Conservation (phyloP, 2,329 filamentous ascomycete genomes). For the Penicillium corylophilum region DNA sequence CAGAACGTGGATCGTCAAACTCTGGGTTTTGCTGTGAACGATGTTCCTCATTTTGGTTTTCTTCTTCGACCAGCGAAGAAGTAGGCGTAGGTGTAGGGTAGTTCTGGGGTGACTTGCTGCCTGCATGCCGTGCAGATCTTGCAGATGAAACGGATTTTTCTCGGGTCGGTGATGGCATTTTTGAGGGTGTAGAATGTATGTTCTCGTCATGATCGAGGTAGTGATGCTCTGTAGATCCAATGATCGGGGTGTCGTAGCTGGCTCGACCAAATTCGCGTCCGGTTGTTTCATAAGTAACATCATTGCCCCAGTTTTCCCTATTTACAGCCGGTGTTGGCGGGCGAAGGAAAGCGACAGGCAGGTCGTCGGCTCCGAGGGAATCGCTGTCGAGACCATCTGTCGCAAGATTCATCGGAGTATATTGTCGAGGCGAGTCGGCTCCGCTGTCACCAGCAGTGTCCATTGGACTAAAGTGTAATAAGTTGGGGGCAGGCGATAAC, state of each 20-base stretch:
- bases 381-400: slow-evolving; percentile 19
- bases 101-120: slow-evolving; percentile 34
- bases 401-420: slow-evolving; percentile 18
- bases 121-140: slow-evolving; percentile 34
- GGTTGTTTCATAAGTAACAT: slow-evolving; percentile 4
- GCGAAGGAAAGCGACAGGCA: slow-evolving; percentile 23
- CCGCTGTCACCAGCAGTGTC: slow-evolving; percentile 29
- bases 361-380: slow-evolving; percentile 23
- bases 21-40: slow-evolving; percentile 2
- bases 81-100: slow-evolving; percentile 42
- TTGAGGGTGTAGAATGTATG: slow-evolving; percentile 35
- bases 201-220: slow-evolving; percentile 28
- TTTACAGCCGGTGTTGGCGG: slow-evolving; percentile 14
- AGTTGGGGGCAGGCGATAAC: background rate
- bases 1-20: slow-evolving; percentile 11
- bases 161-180: slow-evolving; percentile 33
- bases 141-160: slow-evolving; percentile 28
- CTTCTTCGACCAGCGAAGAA: slow-evolving; percentile 40
- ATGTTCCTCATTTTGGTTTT: slow-evolving; percentile 21
- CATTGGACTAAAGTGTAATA: slow-evolving; percentile 21
- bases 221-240: slow-evolving; percentile 29
- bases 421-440: slow-evolving; percentile 17
- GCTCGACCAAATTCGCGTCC: slow-evolving; percentile 19
- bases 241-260: slow-evolving; percentile 32
- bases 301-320: slow-evolving; percentile 9